Evolutionary conservation across 768 basidiomycete genomes (phyloP).

Genomic region (Mycena rebaudengoi): DNA sequence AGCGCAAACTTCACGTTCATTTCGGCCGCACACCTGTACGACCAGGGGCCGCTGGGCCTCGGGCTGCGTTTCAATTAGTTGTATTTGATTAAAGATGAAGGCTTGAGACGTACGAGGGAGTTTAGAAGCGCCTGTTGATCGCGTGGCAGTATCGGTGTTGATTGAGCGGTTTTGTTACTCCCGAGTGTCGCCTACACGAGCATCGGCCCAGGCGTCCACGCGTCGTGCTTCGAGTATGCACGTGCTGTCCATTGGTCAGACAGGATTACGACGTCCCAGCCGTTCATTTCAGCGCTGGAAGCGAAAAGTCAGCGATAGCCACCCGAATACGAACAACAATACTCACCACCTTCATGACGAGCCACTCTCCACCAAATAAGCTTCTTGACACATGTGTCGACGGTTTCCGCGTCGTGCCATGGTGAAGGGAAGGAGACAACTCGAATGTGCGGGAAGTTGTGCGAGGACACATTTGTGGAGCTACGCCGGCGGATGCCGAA

Average conservation of each 20-base stretch:
- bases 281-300: constrained; percentile 74
- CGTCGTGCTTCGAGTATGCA: constrained; percentile 82
- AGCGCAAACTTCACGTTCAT: constrained; percentile 82
- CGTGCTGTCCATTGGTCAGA: constrained; percentile 90
- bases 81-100: constrained; percentile 15
- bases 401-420: too few relatives aligned
- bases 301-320: constrained; percentile 19
- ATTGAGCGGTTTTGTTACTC: constrained; percentile 30
- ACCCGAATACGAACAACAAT: constrained; percentile 9
- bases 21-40: constrained; percentile 73
- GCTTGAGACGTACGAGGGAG: constrained; percentile 60
- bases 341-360: constrained; percentile 88
- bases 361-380: constrained; percentile 82
- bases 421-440: too few relatives aligned
- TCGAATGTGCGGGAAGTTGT: too few relatives aligned
- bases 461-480: too few relatives aligned
- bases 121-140: constrained; percentile 62
- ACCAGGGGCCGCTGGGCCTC: constrained; percentile 77
- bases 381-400: constrained; percentile 89
- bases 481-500: too few relatives aligned
- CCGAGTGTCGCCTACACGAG: constrained; percentile 65
- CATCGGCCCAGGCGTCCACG: constrained; percentile 81
- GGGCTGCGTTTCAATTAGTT: constrained; percentile 55
- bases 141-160: constrained; percentile 39
- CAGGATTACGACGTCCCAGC: constrained; percentile 91